Evolutionary conservation across 139 green algal genomes (phyloP).

Genomic region (Closterium sp.): DNA sequence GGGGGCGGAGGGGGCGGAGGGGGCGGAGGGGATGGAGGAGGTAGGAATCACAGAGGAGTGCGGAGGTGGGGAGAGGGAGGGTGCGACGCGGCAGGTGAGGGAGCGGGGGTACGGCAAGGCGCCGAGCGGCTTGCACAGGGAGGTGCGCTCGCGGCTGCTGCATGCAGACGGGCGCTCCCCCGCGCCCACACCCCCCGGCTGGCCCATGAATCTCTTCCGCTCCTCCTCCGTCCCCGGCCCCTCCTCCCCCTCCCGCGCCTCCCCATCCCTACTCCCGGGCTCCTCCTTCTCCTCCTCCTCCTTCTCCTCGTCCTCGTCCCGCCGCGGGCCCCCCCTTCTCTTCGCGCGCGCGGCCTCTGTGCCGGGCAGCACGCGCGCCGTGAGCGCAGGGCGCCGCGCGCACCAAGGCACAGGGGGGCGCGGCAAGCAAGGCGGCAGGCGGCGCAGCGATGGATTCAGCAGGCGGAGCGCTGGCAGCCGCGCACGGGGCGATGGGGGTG

Average conservation of each 20-base stretch:
- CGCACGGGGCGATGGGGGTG: not conserved
- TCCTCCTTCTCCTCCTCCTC: not conserved
- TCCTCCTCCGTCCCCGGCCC: not conserved
- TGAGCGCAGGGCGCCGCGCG: not conserved
- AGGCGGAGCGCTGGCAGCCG: not conserved
- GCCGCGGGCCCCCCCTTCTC: not conserved
- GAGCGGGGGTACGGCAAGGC: not conserved
- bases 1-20: not conserved
- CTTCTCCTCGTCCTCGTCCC: not conserved
- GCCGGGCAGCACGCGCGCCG: not conserved
- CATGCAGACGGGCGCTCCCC: not conserved
- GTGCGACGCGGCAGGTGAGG: not conserved
- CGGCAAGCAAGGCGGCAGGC: not conserved
- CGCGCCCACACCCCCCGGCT: not conserved
- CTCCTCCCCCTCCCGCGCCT: not conserved
- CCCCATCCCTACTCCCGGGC: not conserved
- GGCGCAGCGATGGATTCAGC: not conserved
- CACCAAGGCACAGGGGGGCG: not conserved
- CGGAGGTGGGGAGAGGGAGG: not conserved
- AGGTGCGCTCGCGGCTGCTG: not conserved
- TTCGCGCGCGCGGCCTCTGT: not conserved
- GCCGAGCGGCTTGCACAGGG: not conserved
- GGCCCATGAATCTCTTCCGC: not conserved
- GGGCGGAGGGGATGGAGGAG: not conserved
- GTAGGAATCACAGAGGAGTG: not conserved